Conservation (phyloP, 768 basidiomycete species). For the Dacryopinax primogenitus region DNA sequence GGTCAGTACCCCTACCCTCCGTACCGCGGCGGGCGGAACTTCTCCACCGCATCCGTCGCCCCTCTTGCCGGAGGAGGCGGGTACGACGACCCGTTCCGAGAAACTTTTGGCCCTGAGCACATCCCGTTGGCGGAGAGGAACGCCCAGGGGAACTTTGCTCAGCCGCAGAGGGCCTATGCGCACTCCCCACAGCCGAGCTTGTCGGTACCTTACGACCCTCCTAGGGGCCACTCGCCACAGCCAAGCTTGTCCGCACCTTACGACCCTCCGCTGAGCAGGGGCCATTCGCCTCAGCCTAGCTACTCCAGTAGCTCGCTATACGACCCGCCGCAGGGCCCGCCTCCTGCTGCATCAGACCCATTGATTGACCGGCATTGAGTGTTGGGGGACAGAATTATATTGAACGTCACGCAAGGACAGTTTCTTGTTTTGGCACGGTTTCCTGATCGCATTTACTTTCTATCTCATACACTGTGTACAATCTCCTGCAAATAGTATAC, state of each 20-base stretch:
- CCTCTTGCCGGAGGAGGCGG: background rate
- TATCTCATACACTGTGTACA: constrained; percentile 4
- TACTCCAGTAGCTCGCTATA: background rate
- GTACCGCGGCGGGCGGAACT: background rate
- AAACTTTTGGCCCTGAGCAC: background rate
- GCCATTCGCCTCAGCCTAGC: background rate
- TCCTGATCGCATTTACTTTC: background rate
- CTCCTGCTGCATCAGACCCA: no score
- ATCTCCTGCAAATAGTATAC: constrained; percentile 4
- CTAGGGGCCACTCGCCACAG: background rate
- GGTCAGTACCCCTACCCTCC: background rate
- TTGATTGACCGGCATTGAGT: no score
- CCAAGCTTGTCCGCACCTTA: background rate
- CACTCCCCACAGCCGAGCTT: background rate
- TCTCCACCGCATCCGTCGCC: background rate
- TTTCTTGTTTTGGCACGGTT: background rate
- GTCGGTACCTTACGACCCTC: background rate
- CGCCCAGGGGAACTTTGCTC: background rate
- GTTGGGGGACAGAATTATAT: no score
- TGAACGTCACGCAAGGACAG: background rate
- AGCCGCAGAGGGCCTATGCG: background rate
- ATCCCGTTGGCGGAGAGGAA: background rate
- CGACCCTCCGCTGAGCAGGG: background rate
- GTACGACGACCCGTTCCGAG: constrained; percentile 1
- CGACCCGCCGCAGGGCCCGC: background rate